Evolutionary conservation across 495 filamentous ascomycete genomes (phyloP), one percentile per base, ranked within the genome.

Genomic region (Aspergillus incahuasiensis): DNA sequence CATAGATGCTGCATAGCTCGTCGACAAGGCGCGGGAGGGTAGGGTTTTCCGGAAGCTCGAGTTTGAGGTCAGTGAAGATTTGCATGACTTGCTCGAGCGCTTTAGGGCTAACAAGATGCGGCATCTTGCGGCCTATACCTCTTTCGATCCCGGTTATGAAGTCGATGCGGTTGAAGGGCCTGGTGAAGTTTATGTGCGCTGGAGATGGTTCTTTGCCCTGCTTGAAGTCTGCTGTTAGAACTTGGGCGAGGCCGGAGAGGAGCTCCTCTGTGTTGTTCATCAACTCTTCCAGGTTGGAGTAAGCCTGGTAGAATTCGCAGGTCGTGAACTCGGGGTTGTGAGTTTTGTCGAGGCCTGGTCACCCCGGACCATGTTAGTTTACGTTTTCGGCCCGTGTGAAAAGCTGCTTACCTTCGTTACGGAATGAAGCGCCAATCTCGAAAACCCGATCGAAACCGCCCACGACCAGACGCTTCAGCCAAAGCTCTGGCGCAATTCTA

Each of bases 271-370:
- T 95, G 61, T 83, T 83, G 20, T 68, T 56, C 60, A 96, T 90
- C 22, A 98, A 74, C 32, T 90, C 84, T 35, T 84, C 77, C 0
- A 97, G 78, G 56, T 84, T 87, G 49, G 88, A 85, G 61, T 91
- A 96, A 12, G 90, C 84, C 48, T 86, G 82, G 70, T 98, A 98
- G 78, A 96, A 97, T 73, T 98, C 94, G 76, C 92, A 97, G 32
- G 87, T 97, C 21, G 88, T 91, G 73, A 97, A 98, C 68, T 98
- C 94, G 6, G 94, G 91, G 64, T 97, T 97, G 70, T 97, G 94
- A 0, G 89, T 95, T 21, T 85, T 81, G 71, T 98, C 94, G 38
- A 97, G 69, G 9, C 85, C 82, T 85, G 39, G n/a, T n/a, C n/a
- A n/a, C n/a, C n/a, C 6, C 25, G 3, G 34, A 5, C 34, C 16